Percentiles rank a stretch among this genome's conserved stretches.
phyloP scores from a whole-genome alignment of 2,329 filamentous ascomycete species.

The Trichoderma hamatum region DNA sequence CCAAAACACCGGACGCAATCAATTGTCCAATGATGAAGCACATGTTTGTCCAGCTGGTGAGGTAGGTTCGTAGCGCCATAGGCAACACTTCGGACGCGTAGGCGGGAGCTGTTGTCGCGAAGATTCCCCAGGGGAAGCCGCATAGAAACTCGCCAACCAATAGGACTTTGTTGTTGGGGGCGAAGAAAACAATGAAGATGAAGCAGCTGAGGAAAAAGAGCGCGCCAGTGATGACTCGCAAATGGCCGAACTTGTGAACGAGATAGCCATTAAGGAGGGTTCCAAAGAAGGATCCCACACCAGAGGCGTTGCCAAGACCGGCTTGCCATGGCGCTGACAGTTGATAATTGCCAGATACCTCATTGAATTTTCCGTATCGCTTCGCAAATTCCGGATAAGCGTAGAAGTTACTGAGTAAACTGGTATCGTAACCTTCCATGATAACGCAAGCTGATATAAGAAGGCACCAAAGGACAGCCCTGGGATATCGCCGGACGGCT shows the following conservation, averaged over 20 bases:
- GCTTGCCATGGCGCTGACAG: conserved; percentile 55
- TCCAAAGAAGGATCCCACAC: conserved; percentile 53
- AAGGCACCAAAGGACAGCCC: conserved; percentile 45
- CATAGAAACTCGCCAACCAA: conserved; percentile 49
- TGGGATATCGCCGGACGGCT: conserved; percentile 38
- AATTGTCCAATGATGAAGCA: conserved; percentile 53
- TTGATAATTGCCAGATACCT: conserved; percentile 36
- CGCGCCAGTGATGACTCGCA: conserved; percentile 34
- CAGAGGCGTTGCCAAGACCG: conserved; percentile 48
- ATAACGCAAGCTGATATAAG: conserved; percentile 44
- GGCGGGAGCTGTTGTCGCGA: conserved; percentile 49
- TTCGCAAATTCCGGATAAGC: conserved; percentile 36
- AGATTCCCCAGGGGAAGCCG: conserved; percentile 51
- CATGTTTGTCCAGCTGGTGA: conserved; percentile 52
- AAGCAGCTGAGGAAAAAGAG: conserved; percentile 41
- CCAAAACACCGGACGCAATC: conserved; percentile 42
- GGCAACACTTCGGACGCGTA: conserved; percentile 52
- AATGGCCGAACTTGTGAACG: conserved; percentile 47
- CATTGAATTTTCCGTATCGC: conserved; percentile 24
- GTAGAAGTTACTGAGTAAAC: conserved; percentile 43
- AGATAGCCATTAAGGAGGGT: conserved; percentile 50
- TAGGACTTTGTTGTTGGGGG: conserved; percentile 42
- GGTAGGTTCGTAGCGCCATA: conserved; percentile 45
- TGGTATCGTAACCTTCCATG: conserved; percentile 49
- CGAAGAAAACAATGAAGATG: conserved; percentile 54